Evolutionary conservation across 2,329 filamentous ascomycete genomes (phyloP).

Genomic region (Penicillium occitanis): DNA sequence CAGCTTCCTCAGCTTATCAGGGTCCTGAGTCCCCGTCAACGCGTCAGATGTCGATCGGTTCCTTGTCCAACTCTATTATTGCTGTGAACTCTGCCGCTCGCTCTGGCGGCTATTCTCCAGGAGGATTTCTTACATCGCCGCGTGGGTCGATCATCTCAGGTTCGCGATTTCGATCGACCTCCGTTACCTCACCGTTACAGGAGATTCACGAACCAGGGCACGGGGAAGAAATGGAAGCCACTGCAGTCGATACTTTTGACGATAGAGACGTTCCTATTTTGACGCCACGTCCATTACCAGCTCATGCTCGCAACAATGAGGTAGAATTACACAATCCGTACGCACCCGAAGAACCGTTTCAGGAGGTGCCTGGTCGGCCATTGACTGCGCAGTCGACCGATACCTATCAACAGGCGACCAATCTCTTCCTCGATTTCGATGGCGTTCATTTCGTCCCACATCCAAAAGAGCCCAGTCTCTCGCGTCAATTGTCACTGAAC

Average conservation of each 20-base stretch:
- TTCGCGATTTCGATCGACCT: slow-evolving; percentile 38
- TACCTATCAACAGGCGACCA: slow-evolving; percentile 47
- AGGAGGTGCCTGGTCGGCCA: slow-evolving; percentile 32
- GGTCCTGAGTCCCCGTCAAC: slow-evolving; percentile 22
- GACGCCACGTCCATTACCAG: slow-evolving; percentile 4
- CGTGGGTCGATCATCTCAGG: slow-evolving; percentile 45
- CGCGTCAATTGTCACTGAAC: slow-evolving; percentile 39
- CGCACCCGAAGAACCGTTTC: neutral
- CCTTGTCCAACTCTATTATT: slow-evolving; percentile 45
- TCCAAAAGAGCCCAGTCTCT: slow-evolving; percentile 27
- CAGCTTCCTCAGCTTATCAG: slow-evolving; percentile 27
- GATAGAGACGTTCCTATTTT: slow-evolving; percentile 25
- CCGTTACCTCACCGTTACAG: slow-evolving; percentile 39
- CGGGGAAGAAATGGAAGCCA: slow-evolving; percentile 27
- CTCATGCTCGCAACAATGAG: slow-evolving; percentile 3
- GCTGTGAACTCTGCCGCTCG: slow-evolving; percentile 37
- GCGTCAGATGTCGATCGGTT: slow-evolving; percentile 38
- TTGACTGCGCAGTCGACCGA: slow-evolving; percentile 45
- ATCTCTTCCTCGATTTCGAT: slow-evolving; percentile 51
- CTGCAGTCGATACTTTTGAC: slow-evolving; percentile 23
- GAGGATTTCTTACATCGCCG: slow-evolving; percentile 40
- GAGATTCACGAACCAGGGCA: slow-evolving; percentile 43
- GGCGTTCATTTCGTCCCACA: slow-evolving; percentile 48
- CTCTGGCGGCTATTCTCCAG: slow-evolving; percentile 44
- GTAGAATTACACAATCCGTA: neutral